Percentiles rank a stretch among this genome's conserved stretches.
Conservation (phyloP, 768 basidiomycete species). For the Trametes coccinea region DNA sequence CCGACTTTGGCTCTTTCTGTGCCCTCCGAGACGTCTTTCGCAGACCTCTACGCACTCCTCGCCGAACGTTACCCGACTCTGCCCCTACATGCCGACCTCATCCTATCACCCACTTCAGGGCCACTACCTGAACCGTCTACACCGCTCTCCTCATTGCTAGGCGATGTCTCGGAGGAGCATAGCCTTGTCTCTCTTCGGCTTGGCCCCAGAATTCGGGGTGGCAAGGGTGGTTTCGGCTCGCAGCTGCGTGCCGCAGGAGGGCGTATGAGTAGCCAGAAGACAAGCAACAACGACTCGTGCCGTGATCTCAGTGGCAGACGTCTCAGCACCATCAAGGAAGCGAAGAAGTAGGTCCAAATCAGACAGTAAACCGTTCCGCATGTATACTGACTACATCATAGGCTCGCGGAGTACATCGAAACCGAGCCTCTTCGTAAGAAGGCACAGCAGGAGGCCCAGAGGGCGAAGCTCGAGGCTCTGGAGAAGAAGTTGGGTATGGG, state of each 20-base stretch:
- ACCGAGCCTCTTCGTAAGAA: slow-evolving; percentile 79
- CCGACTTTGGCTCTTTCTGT: slow-evolving; percentile 52
- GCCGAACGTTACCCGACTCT: slow-evolving; percentile 48
- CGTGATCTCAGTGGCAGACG: slow-evolving; percentile 88
- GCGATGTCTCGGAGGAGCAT: slow-evolving; percentile 27
- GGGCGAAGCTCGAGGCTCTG: slow-evolving; percentile 79
- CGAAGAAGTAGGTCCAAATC: slow-evolving; percentile 69
- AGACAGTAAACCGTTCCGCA: not conserved
- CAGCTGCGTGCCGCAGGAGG: slow-evolving; percentile 97
- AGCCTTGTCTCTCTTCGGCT: slow-evolving; percentile 67
- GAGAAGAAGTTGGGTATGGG: slow-evolving; percentile 81
- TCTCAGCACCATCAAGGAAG: slow-evolving; percentile 93
- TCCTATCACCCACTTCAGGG: slow-evolving; percentile 44
- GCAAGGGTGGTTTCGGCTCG: slow-evolving; percentile 97
- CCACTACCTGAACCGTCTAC: slow-evolving; percentile 31
- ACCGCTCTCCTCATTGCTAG: slow-evolving; percentile 39
- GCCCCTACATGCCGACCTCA: slow-evolving; percentile 42
- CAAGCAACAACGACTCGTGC: slow-evolving; percentile 93
- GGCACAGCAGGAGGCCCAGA: slow-evolving; percentile 74
- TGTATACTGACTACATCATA: slow-evolving; percentile 31
- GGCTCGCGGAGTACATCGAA: slow-evolving; percentile 85
- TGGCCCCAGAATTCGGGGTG: slow-evolving; percentile 75
- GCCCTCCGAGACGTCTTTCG: slow-evolving; percentile 41
- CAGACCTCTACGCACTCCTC: slow-evolving; percentile 45
- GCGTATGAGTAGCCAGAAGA: slow-evolving; percentile 95